A percentile compares a stretch with the other conserved stretches of the same genome.
Conservation (phyloP, 2,329 filamentous ascomycete genomes). For the Leptographium lundbergii region DNA sequence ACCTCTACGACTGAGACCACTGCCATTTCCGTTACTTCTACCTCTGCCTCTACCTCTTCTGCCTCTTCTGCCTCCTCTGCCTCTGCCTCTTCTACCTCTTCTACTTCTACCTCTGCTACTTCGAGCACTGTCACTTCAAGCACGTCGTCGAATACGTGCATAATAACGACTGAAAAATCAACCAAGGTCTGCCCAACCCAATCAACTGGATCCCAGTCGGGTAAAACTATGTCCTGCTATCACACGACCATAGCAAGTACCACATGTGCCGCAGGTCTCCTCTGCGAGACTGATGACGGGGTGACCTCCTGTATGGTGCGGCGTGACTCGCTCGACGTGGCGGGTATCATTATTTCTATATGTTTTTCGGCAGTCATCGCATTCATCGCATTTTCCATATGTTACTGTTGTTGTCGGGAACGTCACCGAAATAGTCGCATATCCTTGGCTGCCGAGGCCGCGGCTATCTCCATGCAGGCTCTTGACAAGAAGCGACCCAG, state of each 20-base stretch:
- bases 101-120: constrained; percentile 12
- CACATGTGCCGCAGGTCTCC: constrained; percentile 29
- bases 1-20: not conserved
- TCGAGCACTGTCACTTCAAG: constrained; percentile 10
- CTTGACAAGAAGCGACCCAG: constrained; percentile 25
- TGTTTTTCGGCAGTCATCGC: constrained; percentile 30
- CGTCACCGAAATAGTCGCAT: constrained; percentile 20
- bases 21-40: too few relatives aligned
- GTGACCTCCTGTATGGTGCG: constrained; percentile 30
- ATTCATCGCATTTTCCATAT: constrained; percentile 26
- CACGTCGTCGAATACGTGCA: constrained; percentile 13
- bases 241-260: constrained; percentile 20
- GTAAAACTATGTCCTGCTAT: constrained; percentile 26
- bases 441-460: constrained; percentile 35
- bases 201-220: constrained; percentile 22
- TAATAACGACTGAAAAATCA: constrained; percentile 20
- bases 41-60: not conserved
- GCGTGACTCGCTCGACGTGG: constrained; percentile 25
- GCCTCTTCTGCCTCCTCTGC: constrained; percentile 25
- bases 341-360: constrained; percentile 34
- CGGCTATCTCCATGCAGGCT: constrained; percentile 32
- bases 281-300: constrained; percentile 31
- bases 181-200: constrained; percentile 27
- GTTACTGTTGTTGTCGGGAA: constrained; percentile 40
- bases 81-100: constrained; percentile 20